These are phyloP conservation scores for Penicillium occitanis DNA, from an alignment of 2,329 filamentous ascomycete species.

Conservation along the genomic window DNA sequence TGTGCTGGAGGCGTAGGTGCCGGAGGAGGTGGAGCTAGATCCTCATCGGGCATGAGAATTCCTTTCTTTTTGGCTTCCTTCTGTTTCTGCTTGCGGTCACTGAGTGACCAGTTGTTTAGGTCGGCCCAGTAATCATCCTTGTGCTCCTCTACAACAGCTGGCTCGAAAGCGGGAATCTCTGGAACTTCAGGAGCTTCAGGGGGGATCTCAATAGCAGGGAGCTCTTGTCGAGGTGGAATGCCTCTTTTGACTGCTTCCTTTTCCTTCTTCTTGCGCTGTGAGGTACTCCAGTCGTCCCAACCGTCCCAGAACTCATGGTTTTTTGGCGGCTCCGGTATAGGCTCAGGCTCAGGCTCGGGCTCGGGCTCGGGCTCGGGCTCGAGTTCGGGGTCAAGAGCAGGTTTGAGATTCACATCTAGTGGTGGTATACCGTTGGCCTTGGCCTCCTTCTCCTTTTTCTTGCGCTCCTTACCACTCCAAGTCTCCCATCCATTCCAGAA, in stretches of 20 bases:
- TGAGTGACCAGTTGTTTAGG: constrained; percentile 18
- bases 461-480: constrained; percentile 1
- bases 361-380: constrained; percentile 26
- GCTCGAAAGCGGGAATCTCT: constrained; percentile 23
- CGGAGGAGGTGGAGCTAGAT: constrained; percentile 45
- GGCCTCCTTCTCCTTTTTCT: constrained; percentile 21
- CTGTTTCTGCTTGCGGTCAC: constrained; percentile 21
- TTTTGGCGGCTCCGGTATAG: constrained; percentile 28
- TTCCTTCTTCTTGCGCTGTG: constrained; percentile 17
- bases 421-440: constrained; percentile 15
- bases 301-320: constrained; percentile 21
- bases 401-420: constrained; percentile 20
- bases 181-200: constrained; percentile 24
- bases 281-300: constrained; percentile 18
- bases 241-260: constrained; percentile 17
- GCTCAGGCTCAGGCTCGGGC: constrained; percentile 35
- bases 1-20: constrained; percentile 50
- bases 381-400: constrained; percentile 20
- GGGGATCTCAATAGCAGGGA: constrained; percentile 18
- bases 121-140: constrained; percentile 19
- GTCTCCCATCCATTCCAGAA: constrained; percentile 19
- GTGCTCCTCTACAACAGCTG: constrained; percentile 31
- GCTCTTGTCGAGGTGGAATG: constrained; percentile 21
- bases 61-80: constrained; percentile 23
- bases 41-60: constrained; percentile 14